phyloP scores from a whole-genome alignment of 768 basidiomycete genomes.

The Clitopilus hobsonii region DNA sequence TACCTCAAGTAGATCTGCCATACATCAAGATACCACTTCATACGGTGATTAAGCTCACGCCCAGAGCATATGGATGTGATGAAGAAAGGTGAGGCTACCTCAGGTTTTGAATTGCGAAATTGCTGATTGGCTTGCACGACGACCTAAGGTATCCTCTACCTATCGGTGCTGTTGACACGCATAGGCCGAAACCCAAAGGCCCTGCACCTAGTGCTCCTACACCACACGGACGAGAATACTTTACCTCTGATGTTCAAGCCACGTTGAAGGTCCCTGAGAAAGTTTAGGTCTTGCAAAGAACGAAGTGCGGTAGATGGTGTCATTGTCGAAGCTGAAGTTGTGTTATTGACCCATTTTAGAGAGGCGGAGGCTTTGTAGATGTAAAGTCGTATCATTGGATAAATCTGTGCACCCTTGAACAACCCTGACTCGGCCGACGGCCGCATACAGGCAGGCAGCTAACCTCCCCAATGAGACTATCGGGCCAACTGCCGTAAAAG shows the following conservation, averaged over 20 bases:
- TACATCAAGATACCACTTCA: constrained; percentile 98
- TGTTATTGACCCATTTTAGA: background rate
- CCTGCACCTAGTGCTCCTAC: constrained; percentile 25
- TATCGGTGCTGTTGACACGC: constrained; percentile 92
- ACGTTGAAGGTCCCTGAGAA: background rate
- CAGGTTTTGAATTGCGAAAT: background rate
- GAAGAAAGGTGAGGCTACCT: constrained; percentile 71
- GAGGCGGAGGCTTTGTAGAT: background rate
- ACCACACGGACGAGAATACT: constrained; percentile 41
- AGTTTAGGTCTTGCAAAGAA: background rate
- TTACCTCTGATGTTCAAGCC: constrained; percentile 16
- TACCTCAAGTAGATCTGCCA: constrained; percentile 89
- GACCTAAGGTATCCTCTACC: constrained; percentile 73
- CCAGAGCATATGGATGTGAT: constrained; percentile 97
- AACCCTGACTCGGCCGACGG: constrained; percentile 1
- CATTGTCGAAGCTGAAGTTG: too few species aligned
- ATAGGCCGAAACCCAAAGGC: constrained; percentile 61
- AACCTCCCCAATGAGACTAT: background rate
- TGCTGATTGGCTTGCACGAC: constrained; percentile 2
- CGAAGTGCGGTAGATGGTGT: too few species aligned
- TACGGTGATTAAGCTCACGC: constrained; percentile 97
- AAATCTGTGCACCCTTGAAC: background rate
- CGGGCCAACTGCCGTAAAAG: background rate
- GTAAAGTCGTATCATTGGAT: background rate
- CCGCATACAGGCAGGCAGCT: background rate